These are phyloP conservation scores for Mycena kentingensis DNA, from an alignment of 768 basidiomycete genomes.

Conservation along the genomic window DNA sequence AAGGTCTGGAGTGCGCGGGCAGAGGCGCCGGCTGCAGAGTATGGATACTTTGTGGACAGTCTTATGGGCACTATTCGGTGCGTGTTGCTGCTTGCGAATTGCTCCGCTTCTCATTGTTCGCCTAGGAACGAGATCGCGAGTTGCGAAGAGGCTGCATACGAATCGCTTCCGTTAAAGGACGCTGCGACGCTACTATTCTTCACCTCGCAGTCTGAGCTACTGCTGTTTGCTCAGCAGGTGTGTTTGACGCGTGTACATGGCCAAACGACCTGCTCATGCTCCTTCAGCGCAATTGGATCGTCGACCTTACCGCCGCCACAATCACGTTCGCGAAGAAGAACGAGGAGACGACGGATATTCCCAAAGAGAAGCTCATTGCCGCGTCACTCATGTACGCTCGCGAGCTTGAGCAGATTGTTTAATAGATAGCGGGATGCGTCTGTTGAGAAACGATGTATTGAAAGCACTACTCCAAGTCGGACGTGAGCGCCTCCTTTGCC, in stretches of 20 bases:
- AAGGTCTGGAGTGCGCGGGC: constrained; percentile 97
- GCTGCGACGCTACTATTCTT: constrained; percentile 93
- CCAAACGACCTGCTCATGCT: constrained; percentile 11
- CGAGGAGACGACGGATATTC: constrained; percentile 84
- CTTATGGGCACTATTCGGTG: constrained; percentile 94
- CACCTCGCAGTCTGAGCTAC: constrained; percentile 74
- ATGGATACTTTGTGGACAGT: constrained; percentile 91
- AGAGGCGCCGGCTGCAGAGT: constrained; percentile 90
- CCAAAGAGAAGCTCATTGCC: constrained; percentile 79
- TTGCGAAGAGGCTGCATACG: constrained; percentile 93
- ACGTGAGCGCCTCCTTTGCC: constrained; percentile 85
- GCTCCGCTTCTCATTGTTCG: background rate
- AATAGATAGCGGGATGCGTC: constrained; percentile 37
- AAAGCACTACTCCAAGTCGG: constrained; percentile 44
- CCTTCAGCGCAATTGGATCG: constrained; percentile 78
- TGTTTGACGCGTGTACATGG: constrained; percentile 24
- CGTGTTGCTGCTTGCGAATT: constrained; percentile 21
- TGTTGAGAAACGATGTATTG: constrained; percentile 10
- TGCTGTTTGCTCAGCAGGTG: constrained; percentile 82
- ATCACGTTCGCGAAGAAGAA: constrained; percentile 81
- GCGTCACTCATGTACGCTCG: constrained; percentile 79
- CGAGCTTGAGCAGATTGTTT: constrained; percentile 91
- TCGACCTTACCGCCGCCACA: constrained; percentile 66
- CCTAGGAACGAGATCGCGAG: constrained; percentile 93
- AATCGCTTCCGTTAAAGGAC: constrained; percentile 86